Evolutionary conservation across 2,329 filamentous ascomycete species (phyloP).

Genomic region (Neofusicoccum umdonicola): DNA sequence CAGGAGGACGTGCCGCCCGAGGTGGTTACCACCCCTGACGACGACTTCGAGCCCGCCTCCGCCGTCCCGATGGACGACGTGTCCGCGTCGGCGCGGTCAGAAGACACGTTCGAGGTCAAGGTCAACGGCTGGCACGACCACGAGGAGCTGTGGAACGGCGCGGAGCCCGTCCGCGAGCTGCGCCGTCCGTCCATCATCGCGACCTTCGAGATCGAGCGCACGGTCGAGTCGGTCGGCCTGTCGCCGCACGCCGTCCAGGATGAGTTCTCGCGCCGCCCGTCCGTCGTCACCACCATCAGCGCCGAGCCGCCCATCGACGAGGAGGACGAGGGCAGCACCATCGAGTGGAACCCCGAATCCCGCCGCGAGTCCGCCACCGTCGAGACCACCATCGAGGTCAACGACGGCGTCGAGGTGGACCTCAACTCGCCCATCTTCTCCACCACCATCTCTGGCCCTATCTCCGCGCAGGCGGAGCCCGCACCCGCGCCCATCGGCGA

Average conservation of each 20-base stretch:
- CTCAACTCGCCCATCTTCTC: neutral
- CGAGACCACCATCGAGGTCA: slow-evolving; percentile 4
- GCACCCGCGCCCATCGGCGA: neutral
- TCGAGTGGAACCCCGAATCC: neutral
- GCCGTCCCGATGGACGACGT: neutral
- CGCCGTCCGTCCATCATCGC: slow-evolving; percentile 6
- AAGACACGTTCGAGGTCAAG: neutral
- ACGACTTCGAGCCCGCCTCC: neutral
- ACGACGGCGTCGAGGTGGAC: neutral
- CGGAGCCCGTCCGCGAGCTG: neutral
- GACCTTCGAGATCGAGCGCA: neutral
- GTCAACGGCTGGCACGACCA: slow-evolving; percentile 7
- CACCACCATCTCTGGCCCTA: slow-evolving; percentile 1
- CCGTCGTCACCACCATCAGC: slow-evolving; percentile 9
- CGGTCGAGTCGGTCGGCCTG: neutral
- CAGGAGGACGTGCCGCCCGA: neutral
- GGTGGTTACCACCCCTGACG: neutral
- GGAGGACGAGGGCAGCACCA: neutral
- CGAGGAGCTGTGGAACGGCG: neutral
- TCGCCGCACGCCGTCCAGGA: neutral
- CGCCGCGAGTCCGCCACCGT: slow-evolving; percentile 7
- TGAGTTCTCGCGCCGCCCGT: slow-evolving; percentile 3
- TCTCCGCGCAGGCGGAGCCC: neutral
- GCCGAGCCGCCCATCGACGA: slow-evolving; percentile 11
- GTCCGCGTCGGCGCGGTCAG: neutral